phyloP scores from a whole-genome alignment of 129 eudicot species.

The Erigeron canadensis region DNA sequence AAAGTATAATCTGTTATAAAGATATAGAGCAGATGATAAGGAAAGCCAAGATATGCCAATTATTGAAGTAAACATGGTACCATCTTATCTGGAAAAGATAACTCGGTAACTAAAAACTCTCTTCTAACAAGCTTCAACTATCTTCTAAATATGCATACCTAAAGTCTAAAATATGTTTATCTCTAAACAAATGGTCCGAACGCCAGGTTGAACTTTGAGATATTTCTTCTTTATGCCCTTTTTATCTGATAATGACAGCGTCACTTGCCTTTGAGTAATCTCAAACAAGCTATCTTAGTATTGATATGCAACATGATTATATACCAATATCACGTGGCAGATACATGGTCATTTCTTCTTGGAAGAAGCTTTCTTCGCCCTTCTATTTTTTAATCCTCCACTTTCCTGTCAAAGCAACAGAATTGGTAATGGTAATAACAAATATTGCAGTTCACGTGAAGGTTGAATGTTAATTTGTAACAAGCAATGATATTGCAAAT shows the following conservation, averaged over 20 bases:
- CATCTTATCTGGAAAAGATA: neutral
- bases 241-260: neutral
- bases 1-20: too few species aligned
- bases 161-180: neutral
- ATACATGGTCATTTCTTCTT: conserved; percentile 38
- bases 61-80: neutral
- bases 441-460: neutral
- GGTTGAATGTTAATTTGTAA: neutral
- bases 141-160: neutral
- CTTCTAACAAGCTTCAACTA: neutral
- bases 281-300: neutral
- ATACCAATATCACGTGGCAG: neutral
- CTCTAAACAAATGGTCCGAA: neutral
- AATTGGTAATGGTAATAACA: neutral
- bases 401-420: conserved; percentile 43
- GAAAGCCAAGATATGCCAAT: too few species aligned
- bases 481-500: conserved; percentile 1
- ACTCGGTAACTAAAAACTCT: neutral
- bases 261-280: neutral
- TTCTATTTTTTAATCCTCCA: conserved; percentile 47
- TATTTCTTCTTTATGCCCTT: neutral
- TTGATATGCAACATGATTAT: neutral
- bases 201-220: neutral
- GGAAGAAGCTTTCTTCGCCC: conserved; percentile 34
- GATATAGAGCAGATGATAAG: too few species aligned